phyloP scores from a whole-genome alignment of 2,329 filamentous ascomycete species.

The Ophiostoma australiae region DNA sequence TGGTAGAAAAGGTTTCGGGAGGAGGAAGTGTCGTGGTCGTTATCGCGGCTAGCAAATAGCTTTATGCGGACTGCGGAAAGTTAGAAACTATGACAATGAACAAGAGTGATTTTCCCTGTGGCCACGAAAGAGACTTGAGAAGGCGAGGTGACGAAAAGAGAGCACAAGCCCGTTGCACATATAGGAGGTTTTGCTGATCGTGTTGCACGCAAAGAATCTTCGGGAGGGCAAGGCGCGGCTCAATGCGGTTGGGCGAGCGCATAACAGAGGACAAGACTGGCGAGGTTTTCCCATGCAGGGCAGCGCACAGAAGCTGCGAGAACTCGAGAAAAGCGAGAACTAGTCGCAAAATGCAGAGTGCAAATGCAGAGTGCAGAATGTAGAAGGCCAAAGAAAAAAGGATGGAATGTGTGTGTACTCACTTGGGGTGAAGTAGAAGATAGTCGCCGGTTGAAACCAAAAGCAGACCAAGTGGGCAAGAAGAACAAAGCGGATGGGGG shows the following conservation, averaged over 20 bases:
- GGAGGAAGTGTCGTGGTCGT: conserved; percentile 4
- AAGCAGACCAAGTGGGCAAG: conserved; percentile 4
- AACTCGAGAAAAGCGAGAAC: neutral
- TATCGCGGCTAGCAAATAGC: neutral
- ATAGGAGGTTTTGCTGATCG: conserved; percentile 9
- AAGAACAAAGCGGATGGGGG: conserved; percentile 5
- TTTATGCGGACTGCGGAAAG: conserved; percentile 1
- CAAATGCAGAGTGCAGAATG: neutral
- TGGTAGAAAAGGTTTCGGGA: neutral
- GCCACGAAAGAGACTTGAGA: neutral
- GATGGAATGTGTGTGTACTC: conserved; percentile 10
- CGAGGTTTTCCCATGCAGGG: neutral
- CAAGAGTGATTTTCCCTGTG: neutral
- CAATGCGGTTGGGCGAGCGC: neutral
- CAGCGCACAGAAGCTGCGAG: neutral
- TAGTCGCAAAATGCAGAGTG: neutral
- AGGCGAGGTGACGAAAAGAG: neutral
- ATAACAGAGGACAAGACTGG: conserved; percentile 9
- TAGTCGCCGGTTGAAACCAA: conserved; percentile 14
- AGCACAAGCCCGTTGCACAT: conserved; percentile 16
- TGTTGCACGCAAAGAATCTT: conserved; percentile 8
- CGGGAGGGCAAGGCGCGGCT: conserved; percentile 2
- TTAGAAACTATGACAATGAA: conserved; percentile 15
- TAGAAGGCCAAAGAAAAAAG: neutral
- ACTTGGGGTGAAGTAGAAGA: conserved; percentile 2